Base-by-base conservation (phyloP, 1,139 yeast species). In the Sugiyamaella neomexicana region DNA sequence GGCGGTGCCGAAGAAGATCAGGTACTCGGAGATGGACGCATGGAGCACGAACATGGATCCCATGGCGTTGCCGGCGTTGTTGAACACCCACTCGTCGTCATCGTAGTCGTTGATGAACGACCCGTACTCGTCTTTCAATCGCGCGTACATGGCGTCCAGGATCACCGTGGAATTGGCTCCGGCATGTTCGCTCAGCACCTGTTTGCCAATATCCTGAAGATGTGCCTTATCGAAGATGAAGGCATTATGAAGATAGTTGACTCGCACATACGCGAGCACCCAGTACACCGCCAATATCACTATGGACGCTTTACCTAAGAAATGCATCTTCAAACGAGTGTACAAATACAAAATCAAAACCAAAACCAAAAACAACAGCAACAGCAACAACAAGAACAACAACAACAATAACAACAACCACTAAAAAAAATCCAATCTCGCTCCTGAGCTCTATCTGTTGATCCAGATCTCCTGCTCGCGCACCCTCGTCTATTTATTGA, bases 1-100 rank as follows among this genome's bases (percentile, higher is more conserved):
- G 15, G 96, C 86, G 41, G 93, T 79, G 54, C 97, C 97, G 62
- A 90, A 89, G 68, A 89, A 79, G 66, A 91, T 91, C 70, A 93
- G 75, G 69, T 93, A 95, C 72, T 93, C 99, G 7, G 95, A 77
- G 65, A 95, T 78, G n/a, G 98, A 91, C 12, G 98, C 97, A 71
- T 95, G 99, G 62, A 93, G 76, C 59, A 95, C 89, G 65, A 89
- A 80, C 98, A 93, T 91, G 56, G 90, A 83, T 27, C 99, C 99
- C 99, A 93, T 93, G 54, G 99, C 98, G 62, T 97, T 96, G 54
- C 99, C 99, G 7, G 99, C 99, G 66, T 89, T 90, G 79, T 91
- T 93, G 80, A 85, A 91, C 52, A 93, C 85, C 98, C 98, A 93
- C 64, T 90, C 93, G 50, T 87, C 86, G 55, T 78, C 77, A 67